Evolutionary conservation across 306 rosid species (phyloP), one percentile per base, ranked within the genome.

Genomic region (Astragalus glycyphyllos): DNA sequence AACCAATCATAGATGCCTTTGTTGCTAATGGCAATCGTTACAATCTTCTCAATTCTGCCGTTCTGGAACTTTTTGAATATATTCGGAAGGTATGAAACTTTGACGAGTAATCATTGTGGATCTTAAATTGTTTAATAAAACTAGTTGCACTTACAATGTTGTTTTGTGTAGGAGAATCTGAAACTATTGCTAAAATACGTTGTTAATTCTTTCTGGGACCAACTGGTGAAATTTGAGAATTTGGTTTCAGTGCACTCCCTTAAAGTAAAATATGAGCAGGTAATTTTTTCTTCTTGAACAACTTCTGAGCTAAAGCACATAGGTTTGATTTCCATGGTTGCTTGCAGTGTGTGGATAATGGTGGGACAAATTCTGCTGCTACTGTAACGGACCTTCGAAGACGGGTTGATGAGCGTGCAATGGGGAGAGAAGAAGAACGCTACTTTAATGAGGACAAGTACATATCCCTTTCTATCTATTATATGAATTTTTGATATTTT

Each of bases 261-360:
- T 44, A 93, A 85, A 87, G 89, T 90, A 46, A 93, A 85, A 85
- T 87, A 93, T 68, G 98, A 93, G 83, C 98, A 90, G 98, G 97
- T 93, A 87, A 42, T 23, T 79, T 4, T 47, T 68, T 67, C 10
- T 1, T 0, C 11, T 4, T 37, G 12, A 55, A 44, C 44, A 61
- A 31, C 26, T n/a, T 65, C 45, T 54, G 65, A 53, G 62, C 58
- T 56, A 15, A 10, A 44, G 42, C 15, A 10, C 53, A 16, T 41
- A 47, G 58, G 59, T 69, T 65, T 77, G 73, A 73, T 65, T 66
- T 46, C 64, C 16, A 53, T 51, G 78, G 61, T 35, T 79, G 7
- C 76, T 75, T 86, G 81, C 86, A 90, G 98, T 88, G 86, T 82
- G 73, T 85, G 78, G 96, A 93, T 71, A 85, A 71, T 70, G 86